A percentile compares a stretch with the other conserved stretches of the same genome.
Conservation (phyloP, 805 yeast genomes). For the Tetrapisispora nanseiensis region DNA sequence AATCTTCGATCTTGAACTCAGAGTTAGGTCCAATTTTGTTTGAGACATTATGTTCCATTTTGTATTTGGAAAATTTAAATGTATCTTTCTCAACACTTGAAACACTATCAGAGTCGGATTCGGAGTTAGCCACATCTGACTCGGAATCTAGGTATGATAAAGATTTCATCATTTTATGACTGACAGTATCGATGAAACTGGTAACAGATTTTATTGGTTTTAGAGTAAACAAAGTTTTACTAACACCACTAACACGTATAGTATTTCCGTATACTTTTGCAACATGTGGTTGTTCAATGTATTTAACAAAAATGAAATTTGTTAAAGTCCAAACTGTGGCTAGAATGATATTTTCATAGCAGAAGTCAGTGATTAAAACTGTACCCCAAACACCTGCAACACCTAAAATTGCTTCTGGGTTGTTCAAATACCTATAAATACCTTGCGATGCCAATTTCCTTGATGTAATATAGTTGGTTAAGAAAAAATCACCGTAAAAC, state of each 20-base stretch:
- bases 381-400: slow-evolving; percentile 73
- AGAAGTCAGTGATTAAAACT: slow-evolving; percentile 48
- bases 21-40: slow-evolving; percentile 18
- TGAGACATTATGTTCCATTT: neutral
- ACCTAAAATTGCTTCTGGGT: slow-evolving; percentile 74
- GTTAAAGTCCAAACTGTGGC: slow-evolving; percentile 58
- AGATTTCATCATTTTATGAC: slow-evolving; percentile 19
- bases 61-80: neutral
- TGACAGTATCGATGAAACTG: slow-evolving; percentile 34
- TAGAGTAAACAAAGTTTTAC: slow-evolving; percentile 32
- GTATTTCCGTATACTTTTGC: slow-evolving; percentile 60
- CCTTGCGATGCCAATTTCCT: slow-evolving; percentile 62
- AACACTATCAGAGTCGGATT: slow-evolving; percentile 1
- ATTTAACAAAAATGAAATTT: slow-evolving; percentile 56
- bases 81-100: neutral
- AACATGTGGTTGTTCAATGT: slow-evolving; percentile 73
- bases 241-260: slow-evolving; percentile 46
- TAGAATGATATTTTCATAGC: slow-evolving; percentile 38
- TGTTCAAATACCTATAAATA: slow-evolving; percentile 69
- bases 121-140: neutral
- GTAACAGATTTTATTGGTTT: slow-evolving; percentile 30
- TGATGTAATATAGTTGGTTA: slow-evolving; percentile 42
- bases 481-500: slow-evolving; percentile 81
- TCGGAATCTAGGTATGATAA: slow-evolving; percentile 2
- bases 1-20: slow-evolving; percentile 23